Percentiles rank a stretch among this genome's conserved stretches.
Conservation (phyloP, 257 asterid genomes). For the Ilex aquifolium region DNA sequence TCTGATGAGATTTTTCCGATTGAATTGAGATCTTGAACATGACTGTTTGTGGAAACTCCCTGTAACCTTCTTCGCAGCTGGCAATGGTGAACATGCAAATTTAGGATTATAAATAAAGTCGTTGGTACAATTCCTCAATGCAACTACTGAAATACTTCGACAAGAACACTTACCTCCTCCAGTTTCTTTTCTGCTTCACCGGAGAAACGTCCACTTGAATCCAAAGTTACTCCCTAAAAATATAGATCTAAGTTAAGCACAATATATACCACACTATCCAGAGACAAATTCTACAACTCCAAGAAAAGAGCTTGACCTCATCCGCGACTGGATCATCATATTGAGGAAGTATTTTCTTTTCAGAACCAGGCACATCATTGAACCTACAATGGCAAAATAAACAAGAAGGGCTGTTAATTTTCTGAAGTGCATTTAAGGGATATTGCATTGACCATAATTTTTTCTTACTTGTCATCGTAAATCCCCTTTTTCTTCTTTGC, state of each 20-base stretch:
- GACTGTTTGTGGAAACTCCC: conserved; percentile 49
- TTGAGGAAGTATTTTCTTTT: conserved; percentile 80
- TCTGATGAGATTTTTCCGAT: conserved; percentile 57
- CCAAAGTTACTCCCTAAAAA: conserved; percentile 76
- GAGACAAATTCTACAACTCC: conserved; percentile 4
- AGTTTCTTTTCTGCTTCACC: conserved; percentile 88
- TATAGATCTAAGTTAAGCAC: conserved; percentile 16
- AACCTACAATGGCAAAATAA: conserved; percentile 42
- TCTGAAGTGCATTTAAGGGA: conserved; percentile 3
- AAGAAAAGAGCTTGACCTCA: conserved; percentile 48
- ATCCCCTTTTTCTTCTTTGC: conserved; percentile 78
- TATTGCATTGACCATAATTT: conserved; percentile 7
- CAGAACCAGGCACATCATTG: conserved; percentile 50
- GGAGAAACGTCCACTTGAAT: conserved; percentile 77
- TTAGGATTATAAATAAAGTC: conserved; percentile 13
- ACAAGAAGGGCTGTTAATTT: conserved; percentile 11
- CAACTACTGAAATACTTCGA: conserved; percentile 12
- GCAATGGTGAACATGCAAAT: conserved; percentile 10
- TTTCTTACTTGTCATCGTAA: conserved; percentile 75
- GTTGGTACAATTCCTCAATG: conserved; percentile 7
- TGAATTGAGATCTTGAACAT: conserved; percentile 56
- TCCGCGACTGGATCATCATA: conserved; percentile 87
- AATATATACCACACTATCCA: not conserved
- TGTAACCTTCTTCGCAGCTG: conserved; percentile 89
- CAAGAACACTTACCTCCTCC: conserved; percentile 60